Conservation (phyloP, 331 rosid species). For the Prunus yedoensis region DNA sequence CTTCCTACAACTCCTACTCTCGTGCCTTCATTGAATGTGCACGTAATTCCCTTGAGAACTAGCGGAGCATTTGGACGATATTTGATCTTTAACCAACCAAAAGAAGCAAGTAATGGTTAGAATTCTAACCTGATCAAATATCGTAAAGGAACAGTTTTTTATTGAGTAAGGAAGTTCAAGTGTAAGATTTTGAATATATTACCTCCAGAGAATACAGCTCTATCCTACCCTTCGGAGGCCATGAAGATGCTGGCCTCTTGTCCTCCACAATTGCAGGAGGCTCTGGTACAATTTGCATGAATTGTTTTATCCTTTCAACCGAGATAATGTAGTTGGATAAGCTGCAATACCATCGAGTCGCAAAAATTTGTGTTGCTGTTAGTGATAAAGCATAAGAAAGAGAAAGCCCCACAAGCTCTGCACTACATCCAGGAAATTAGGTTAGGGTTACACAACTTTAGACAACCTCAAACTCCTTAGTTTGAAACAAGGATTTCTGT, state of each 20-base stretch:
- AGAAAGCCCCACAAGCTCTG: slow-evolving; percentile 86
- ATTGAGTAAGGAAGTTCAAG: background rate
- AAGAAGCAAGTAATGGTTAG: background rate
- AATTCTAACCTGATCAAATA: background rate
- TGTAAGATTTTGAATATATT: slow-evolving; percentile 11
- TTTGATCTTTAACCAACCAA: slow-evolving; percentile 41
- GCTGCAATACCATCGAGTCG: slow-evolving; percentile 49
- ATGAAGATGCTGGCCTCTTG: slow-evolving; percentile 61
- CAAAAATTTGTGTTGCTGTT: slow-evolving; percentile 36
- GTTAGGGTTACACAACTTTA: background rate
- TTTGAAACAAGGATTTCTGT: background rate
- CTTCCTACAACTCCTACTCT: slow-evolving; percentile 91
- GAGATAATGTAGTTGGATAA: slow-evolving; percentile 64
- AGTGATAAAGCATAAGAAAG: slow-evolving; percentile 75
- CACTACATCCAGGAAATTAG: slow-evolving; percentile 15
- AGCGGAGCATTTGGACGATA: slow-evolving; percentile 64
- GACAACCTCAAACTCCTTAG: background rate
- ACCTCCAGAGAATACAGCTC: slow-evolving; percentile 62
- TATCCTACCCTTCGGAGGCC: slow-evolving; percentile 86
- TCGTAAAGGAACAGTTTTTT: background rate
- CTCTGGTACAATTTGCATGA: slow-evolving; percentile 64
- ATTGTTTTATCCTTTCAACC: slow-evolving; percentile 85
- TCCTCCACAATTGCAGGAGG: slow-evolving; percentile 66
- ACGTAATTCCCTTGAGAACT: slow-evolving; percentile 72
- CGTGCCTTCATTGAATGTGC: slow-evolving; percentile 63